Base-by-base conservation (phyloP, 257 asterid species). In the Solanum bukasovii region DNA sequence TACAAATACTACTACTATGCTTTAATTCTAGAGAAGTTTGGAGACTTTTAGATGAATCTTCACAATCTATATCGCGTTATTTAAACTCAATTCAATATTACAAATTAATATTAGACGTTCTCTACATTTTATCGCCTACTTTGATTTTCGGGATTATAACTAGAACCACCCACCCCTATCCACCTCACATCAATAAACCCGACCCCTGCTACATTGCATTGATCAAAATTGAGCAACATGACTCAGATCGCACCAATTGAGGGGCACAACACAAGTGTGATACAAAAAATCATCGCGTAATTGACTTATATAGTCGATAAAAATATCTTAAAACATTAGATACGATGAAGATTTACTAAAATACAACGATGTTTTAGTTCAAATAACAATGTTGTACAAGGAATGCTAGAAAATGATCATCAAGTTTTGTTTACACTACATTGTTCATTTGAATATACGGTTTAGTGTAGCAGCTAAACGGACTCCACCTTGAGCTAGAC, bases 401-500 rank as follows among this genome's bases (percentile, higher is more conserved):
- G 3, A 37, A 74, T 35, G 52, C 83, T 27, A 25, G 34, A 67
- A 67, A 67, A 67, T 67, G 71, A 63, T 63, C 74, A 68, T 27
- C 20, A 27, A 67, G 35, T 11, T 29, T 52, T 31, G 38, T 29
- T 84, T 63, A 34, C 29, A 40, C 0, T 25, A n/a, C 14, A 9
- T 79, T 49, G 56, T 6, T 90, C 89, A 94, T 88, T 94, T 93
- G 70, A 96, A 96, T 88, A 96, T 93, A 27, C 96, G 95, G 90
- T 96, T 96, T 35, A 96, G 95, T 29, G 93, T 93, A 23, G 98
- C 98, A 21, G 99, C 98, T 78, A 96, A 85, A 37, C 98, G 98
- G 35, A 96, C 98, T 42, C 98, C 98, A 2, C 96, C 98, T 88
- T 96, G 98, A 89, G 98, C 98, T 68, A 96, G 91, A 61, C 98